Conservation (phyloP, 1,139 yeast species). For the Candida neerlandica region DNA sequence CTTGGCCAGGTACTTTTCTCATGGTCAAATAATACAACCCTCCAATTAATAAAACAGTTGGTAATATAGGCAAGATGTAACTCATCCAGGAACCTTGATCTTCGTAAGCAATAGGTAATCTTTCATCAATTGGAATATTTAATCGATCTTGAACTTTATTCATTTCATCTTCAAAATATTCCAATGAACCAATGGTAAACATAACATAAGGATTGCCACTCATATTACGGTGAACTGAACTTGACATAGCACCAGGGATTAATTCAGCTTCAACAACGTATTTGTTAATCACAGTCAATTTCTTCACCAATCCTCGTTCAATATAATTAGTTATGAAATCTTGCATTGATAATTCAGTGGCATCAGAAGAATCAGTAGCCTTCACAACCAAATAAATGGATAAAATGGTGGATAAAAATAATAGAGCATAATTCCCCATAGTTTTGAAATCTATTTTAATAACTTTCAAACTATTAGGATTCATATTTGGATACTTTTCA, state of each 20-base stretch:
- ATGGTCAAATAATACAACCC: constrained; percentile 72
- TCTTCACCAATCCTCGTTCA: constrained; percentile 81
- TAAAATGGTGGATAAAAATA: constrained; percentile 14
- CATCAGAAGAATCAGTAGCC: constrained; percentile 18
- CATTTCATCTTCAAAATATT: constrained; percentile 70
- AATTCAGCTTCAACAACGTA: constrained; percentile 74
- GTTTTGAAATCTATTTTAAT: constrained; percentile 29
- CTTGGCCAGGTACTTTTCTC: constrained; percentile 49
- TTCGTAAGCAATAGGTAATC: constrained; percentile 65
- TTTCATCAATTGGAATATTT: constrained; percentile 58
- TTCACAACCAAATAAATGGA: constrained; percentile 17
- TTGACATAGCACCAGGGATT: constrained; percentile 57
- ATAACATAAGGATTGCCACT: constrained; percentile 49
- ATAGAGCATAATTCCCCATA: constrained; percentile 11
- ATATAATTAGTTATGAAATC: constrained; percentile 84
- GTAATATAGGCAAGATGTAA: constrained; percentile 61
- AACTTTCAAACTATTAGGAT: constrained; percentile 36
- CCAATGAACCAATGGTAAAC: constrained; percentile 75
- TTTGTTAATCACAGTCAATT: constrained; percentile 75
- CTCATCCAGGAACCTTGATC: constrained; percentile 62
- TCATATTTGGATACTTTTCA: constrained; percentile 34
- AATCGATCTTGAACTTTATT: constrained; percentile 62
- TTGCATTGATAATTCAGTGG: constrained; percentile 74
- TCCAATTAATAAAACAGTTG: constrained; percentile 69
- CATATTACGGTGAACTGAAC: constrained; percentile 40